Evolutionary conservation across 345 rosid genomes (phyloP), one percentile per base, ranked within the genome.

Genomic region (Raphanus sativus): DNA sequence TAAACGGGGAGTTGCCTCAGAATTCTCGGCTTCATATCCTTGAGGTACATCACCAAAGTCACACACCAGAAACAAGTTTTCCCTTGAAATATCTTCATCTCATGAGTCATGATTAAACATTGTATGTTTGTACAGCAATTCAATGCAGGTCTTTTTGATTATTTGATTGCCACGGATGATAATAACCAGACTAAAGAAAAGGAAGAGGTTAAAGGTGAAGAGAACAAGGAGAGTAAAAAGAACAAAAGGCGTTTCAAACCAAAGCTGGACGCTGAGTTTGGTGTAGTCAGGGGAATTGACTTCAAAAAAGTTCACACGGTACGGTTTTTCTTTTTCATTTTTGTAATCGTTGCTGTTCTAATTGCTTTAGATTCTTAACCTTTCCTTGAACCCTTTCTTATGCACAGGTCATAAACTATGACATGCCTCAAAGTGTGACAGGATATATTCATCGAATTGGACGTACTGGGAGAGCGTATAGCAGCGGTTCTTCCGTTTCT

Each of bases 11-110:
- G 80, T 81, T 94, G 84, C 98, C 98, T 25, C 94, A 89, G 73
- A 94, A 94, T 84, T 94, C 97, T 65, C 95, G 98, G 74, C 91
- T 94, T 74, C 98, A 94, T 83, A 94, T 94, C 56, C 91, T 92
- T 66, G 98, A 94, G 98, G 97, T 92, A 86, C 59, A 21, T 65
- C 32, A 60, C 62, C 71, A 69, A 48, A 65, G 45, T 64, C 52
- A 69, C 61, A 62, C 10, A 29, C 16, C 48, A 45, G 54, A 13
- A 45, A 45, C 2, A 13, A 45, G 6, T 9, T 3, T 12, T 45
- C 29, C 12, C 29, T 4, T 0, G 45, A 62, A 62, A 4, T 32
- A 29, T 29, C 29, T 62, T 52, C 54, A 1, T 72, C 45, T 42
- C 33, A 33, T 45, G 21, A 21, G 21, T 21, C 21, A 67, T 32